These are phyloP conservation scores for Xanthoconium stramineum DNA, from an alignment of 768 basidiomycete genomes.

Conservation along the genomic window DNA sequence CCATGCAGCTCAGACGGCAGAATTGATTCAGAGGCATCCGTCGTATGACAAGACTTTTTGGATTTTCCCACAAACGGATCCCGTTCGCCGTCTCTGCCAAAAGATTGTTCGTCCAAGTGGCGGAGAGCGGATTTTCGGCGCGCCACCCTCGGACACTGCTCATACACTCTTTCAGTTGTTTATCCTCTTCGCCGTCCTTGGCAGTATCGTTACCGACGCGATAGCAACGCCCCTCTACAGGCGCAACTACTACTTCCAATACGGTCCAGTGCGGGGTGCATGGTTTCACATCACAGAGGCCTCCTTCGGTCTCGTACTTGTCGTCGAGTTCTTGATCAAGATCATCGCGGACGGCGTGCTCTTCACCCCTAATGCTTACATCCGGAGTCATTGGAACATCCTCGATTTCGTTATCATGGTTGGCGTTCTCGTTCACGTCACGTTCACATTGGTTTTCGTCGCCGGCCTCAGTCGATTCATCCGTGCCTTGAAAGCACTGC, in stretches of 20 bases:
- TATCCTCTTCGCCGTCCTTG: constrained; percentile 75
- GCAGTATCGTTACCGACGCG: constrained; percentile 79
- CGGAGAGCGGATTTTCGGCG: constrained; percentile 84
- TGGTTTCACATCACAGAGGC: constrained; percentile 89
- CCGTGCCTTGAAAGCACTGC: constrained; percentile 80
- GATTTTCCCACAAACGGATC: constrained; percentile 79
- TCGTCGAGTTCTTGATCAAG: constrained; percentile 87
- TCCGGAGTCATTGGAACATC: constrained; percentile 88
- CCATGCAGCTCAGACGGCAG: constrained; percentile 67
- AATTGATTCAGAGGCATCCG: constrained; percentile 87
- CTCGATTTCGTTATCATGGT: constrained; percentile 84
- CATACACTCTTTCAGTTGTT: constrained; percentile 72
- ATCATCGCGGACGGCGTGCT: constrained; percentile 88
- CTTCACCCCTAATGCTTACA: constrained; percentile 88
- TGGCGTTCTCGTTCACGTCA: constrained; percentile 72
- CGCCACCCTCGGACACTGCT: constrained; percentile 56
- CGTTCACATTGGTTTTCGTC: constrained; percentile 67
- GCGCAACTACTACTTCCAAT: constrained; percentile 55
- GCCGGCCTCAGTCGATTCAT: constrained; percentile 80
- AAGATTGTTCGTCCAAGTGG: constrained; percentile 76
- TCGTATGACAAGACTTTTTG: constrained; percentile 88
- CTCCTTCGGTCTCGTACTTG: constrained; percentile 63
- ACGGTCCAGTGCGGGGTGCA: constrained; percentile 59
- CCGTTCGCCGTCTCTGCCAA: constrained; percentile 73
- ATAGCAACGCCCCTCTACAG: constrained; percentile 85